A percentile compares a stretch with the other conserved stretches of the same genome.
These are phyloP conservation scores for Hypoxylon rubiginosum DNA, from an alignment of 2,329 filamentous ascomycete species.

Conservation along the genomic window DNA sequence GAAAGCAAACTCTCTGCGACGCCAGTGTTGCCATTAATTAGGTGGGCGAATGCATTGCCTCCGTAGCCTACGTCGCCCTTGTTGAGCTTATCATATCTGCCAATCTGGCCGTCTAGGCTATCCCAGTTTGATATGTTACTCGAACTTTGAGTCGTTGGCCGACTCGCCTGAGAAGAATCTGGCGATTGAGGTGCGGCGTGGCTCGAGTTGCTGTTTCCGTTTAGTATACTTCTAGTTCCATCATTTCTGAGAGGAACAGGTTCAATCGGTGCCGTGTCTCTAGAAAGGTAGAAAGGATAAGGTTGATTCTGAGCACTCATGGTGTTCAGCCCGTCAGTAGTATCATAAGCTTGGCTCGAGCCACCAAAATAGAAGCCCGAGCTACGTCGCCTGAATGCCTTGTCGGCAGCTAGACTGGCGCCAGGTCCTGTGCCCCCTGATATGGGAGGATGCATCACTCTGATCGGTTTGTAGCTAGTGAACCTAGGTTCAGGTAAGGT, in stretches of 20 bases:
- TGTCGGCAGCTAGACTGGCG: conserved; percentile 69
- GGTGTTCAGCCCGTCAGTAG: conserved; percentile 51
- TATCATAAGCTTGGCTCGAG: conserved; percentile 53
- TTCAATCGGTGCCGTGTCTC: conserved; percentile 58
- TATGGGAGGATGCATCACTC: conserved; percentile 62
- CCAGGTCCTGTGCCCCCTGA: conserved; percentile 57
- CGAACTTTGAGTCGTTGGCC: conserved; percentile 55
- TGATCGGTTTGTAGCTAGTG: conserved; percentile 81
- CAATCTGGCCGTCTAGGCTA: conserved; percentile 45
- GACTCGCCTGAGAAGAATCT: conserved; percentile 37
- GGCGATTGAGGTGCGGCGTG: conserved; percentile 46
- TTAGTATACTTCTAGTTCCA: conserved; percentile 49
- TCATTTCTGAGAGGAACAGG: conserved; percentile 64
- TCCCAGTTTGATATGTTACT: conserved; percentile 45
- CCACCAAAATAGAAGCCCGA: conserved; percentile 61
- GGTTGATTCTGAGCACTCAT: conserved; percentile 42
- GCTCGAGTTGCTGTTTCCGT: conserved; percentile 46
- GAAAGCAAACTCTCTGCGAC: conserved; percentile 77
- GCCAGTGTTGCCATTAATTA: conserved; percentile 56
- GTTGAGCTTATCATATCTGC: conserved; percentile 75
- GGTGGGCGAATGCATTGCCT: conserved; percentile 63
- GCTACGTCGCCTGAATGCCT: conserved; percentile 70
- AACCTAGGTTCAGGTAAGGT: conserved; percentile 90
- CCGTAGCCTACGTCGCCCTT: conserved; percentile 76
- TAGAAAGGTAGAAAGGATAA: conserved; percentile 48